phyloP scores from a whole-genome alignment of 495 filamentous ascomycete species.

The Tuber aestivum region DNA sequence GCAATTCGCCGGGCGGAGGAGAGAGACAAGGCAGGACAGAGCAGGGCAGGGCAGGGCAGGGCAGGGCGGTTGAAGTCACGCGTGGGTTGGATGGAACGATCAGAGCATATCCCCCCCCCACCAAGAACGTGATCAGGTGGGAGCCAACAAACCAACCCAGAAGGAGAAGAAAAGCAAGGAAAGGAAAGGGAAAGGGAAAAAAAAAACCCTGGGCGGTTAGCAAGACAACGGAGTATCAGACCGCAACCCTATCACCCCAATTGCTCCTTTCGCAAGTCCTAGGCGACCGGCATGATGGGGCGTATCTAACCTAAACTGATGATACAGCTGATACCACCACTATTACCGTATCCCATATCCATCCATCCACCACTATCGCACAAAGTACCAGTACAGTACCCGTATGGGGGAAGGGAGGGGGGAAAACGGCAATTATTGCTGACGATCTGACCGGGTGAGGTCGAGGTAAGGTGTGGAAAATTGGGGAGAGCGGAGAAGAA shows the following conservation, averaged over 20 bases:
- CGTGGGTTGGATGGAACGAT: conserved; percentile 21
- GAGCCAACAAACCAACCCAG: conserved; percentile 25
- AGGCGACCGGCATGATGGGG: conserved; percentile 18
- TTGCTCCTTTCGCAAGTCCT: conserved; percentile 12
- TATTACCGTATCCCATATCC: background rate
- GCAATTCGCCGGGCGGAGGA: conserved; percentile 23
- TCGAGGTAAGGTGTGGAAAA: background rate
- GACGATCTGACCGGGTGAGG: background rate
- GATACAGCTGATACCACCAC: conserved; percentile 17
- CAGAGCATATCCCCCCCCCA: conserved; percentile 13
- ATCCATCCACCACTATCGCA: background rate
- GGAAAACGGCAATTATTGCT: background rate
- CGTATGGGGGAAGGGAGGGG: background rate
- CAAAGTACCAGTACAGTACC: background rate
- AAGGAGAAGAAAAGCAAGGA: conserved; percentile 1
- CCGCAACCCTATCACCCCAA: background rate
- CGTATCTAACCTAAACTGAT: conserved; percentile 26
- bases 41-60: background rate
- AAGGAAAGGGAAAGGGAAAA: no score
- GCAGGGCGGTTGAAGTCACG: conserved; percentile 17
- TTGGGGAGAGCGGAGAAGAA: background rate
- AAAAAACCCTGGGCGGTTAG: background rate
- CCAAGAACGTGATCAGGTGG: conserved; percentile 29
- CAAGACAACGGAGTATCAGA: background rate
- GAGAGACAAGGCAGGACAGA: conserved; percentile 3